Percentiles rank a stretch among this genome's conserved stretches.
phyloP scores from a whole-genome alignment of 441 rosid genomes.

The Populus hybrid region DNA sequence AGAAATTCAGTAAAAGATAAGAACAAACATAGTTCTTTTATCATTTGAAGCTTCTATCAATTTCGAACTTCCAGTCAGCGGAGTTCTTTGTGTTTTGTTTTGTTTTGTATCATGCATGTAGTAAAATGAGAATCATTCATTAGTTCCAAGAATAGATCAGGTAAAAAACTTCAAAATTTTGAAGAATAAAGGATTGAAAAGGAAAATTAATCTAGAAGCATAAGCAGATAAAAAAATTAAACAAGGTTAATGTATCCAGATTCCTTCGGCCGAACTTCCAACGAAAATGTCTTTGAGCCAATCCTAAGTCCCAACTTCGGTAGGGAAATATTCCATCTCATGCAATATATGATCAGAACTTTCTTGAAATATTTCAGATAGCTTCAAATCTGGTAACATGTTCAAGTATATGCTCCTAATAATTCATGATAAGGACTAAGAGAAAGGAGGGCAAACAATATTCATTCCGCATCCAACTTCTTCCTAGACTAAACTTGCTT shows the following conservation, averaged over 20 bases:
- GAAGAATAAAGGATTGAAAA: background rate
- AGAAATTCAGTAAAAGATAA: slow-evolving; percentile 17
- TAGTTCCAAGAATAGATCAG: background rate
- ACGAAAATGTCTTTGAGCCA: background rate
- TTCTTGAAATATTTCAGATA: slow-evolving; percentile 1
- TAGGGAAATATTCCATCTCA: background rate
- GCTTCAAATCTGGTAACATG: slow-evolving; percentile 1
- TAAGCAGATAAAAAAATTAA: background rate
- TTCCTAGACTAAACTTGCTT: background rate
- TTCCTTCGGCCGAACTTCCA: background rate
- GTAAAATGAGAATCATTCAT: background rate
- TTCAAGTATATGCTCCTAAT: background rate
- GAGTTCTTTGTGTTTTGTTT: background rate
- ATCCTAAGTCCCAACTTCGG: slow-evolving; percentile 2
- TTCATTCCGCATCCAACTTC: background rate
- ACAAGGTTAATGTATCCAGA: background rate
- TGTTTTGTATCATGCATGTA: background rate
- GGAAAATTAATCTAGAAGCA: background rate
- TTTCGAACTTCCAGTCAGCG: background rate
- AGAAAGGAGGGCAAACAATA: background rate
- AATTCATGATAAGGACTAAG: background rate
- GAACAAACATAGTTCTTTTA: background rate
- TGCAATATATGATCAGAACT: background rate
- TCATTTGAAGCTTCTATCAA: background rate
- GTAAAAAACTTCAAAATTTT: background rate